Conservation (phyloP, 768 basidiomycete species). For the Mycena sanguinolenta region DNA sequence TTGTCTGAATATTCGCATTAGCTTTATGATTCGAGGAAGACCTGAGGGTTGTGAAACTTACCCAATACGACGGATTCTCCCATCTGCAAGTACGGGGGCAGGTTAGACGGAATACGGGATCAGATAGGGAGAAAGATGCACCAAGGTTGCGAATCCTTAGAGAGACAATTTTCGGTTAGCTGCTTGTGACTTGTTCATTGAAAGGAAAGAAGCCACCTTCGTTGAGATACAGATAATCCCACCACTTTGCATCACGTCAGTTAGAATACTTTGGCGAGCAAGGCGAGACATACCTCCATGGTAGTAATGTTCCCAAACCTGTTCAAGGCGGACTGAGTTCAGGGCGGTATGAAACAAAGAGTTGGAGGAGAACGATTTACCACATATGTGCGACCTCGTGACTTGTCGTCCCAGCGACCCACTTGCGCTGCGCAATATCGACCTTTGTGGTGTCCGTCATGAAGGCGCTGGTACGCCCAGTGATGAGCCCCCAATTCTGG, state of each 20-base stretch:
- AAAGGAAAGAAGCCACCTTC: slow-evolving; percentile 62
- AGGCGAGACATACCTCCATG: slow-evolving; percentile 53
- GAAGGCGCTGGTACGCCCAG: slow-evolving; percentile 88
- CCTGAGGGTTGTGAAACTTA: slow-evolving; percentile 50
- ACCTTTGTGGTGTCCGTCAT: slow-evolving; percentile 81
- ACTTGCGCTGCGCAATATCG: slow-evolving; percentile 80
- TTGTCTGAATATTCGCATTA: slow-evolving; percentile 58
- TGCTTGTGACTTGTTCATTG: too few relatives aligned
- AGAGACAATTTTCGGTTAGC: background rate
- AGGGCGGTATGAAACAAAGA: background rate
- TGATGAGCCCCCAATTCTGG: slow-evolving; percentile 90
- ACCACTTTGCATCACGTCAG: slow-evolving; percentile 67
- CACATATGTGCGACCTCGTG: slow-evolving; percentile 93
- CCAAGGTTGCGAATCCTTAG: slow-evolving; percentile 85
- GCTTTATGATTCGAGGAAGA: background rate
- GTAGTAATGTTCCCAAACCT: slow-evolving; percentile 96
- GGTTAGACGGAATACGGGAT: background rate
- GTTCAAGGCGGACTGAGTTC: background rate
- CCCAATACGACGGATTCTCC: slow-evolving; percentile 88
- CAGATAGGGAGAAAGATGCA: slow-evolving; percentile 47
- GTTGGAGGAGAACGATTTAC: slow-evolving; percentile 58
- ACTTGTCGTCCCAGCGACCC: slow-evolving; percentile 80
- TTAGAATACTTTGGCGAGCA: too few relatives aligned
- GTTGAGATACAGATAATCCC: slow-evolving; percentile 87
- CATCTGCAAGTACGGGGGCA: slow-evolving; percentile 71